phyloP scores from a whole-genome alignment of 1,284 basidiomycete genomes.

The Ceratobasidium sp. region DNA sequence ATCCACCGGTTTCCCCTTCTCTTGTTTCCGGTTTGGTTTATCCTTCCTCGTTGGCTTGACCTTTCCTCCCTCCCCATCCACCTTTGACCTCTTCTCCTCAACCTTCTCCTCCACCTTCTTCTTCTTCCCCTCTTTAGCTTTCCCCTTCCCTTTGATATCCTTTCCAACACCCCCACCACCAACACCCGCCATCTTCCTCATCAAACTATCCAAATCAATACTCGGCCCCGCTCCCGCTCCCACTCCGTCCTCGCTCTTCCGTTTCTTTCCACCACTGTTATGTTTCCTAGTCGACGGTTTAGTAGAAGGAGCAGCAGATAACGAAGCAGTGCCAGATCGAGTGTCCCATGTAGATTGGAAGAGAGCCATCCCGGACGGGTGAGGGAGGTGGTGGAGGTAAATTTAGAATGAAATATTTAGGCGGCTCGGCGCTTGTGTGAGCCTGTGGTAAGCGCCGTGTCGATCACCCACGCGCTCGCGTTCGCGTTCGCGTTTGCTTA shows the following conservation, averaged over 20 bases:
- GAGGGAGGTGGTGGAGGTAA: background rate
- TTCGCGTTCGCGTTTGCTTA: background rate
- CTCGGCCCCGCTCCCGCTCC: background rate
- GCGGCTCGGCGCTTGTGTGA: too few relatives aligned
- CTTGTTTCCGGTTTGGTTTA: conserved; percentile 54
- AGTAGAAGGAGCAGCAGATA: conserved; percentile 5
- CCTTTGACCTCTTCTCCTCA: conserved; percentile 52
- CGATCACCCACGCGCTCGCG: too few relatives aligned
- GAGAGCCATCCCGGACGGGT: background rate
- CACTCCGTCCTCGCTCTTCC: conserved; percentile 8
- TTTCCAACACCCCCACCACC: conserved; percentile 49
- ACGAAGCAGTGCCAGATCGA: background rate
- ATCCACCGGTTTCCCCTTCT: background rate
- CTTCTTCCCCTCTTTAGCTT: conserved; percentile 51
- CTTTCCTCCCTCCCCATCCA: conserved; percentile 19
- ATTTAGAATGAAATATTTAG: too few relatives aligned
- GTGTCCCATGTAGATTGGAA: conserved; percentile 42
- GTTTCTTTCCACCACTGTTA: background rate
- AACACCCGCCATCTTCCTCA: conserved; percentile 66
- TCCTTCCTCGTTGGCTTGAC: conserved; percentile 55
- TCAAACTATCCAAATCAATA: conserved; percentile 76
- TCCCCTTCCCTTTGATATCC: conserved; percentile 48
- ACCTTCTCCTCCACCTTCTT: conserved; percentile 53
- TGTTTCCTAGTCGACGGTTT: background rate
- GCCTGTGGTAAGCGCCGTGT: too few relatives aligned